Percentiles rank a stretch among this genome's conserved stretches.
Evolutionary conservation across 352 stramenopile genomes (phyloP).

Genomic region (Pythium chondricola): DNA sequence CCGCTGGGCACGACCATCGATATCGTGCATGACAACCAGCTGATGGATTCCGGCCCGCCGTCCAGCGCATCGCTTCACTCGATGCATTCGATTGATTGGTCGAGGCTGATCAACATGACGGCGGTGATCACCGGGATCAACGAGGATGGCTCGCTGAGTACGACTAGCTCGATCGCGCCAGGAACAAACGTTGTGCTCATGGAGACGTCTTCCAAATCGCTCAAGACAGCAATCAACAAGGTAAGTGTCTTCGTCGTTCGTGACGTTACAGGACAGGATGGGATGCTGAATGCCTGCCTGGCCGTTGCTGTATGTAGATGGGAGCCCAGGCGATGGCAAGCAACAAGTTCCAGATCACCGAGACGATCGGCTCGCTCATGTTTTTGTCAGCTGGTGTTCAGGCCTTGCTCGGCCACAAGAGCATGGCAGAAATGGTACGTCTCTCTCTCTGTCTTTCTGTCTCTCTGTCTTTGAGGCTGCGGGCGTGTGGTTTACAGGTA

Average conservation of each 20-base stretch:
- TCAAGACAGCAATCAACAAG: conserved; percentile 84
- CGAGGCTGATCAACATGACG: conserved; percentile 80
- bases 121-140: conserved; percentile 84
- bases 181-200: conserved; percentile 84
- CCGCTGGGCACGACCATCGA: conserved; percentile 78
- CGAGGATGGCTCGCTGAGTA: conserved; percentile 73
- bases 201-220: conserved; percentile 71
- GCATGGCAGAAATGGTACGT: conserved; percentile 82
- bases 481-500: too few relatives aligned
- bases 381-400: conserved; percentile 83
- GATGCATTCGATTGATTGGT: conserved; percentile 80
- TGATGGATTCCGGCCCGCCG: conserved; percentile 33
- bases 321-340: conserved; percentile 59
- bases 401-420: conserved; percentile 79
- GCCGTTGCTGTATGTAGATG: conserved; percentile 40
- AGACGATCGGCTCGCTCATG: conserved; percentile 82
- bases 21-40: conserved; percentile 56
- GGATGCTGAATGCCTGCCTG: not conserved
- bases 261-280: not conserved
- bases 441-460: not conserved
- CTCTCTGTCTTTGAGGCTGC: not conserved
- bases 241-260: conserved; percentile 15
- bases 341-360: conserved; percentile 78
- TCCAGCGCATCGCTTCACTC: conserved; percentile 62
- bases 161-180: conserved; percentile 66